Evolutionary conservation across 257 asterid genomes (phyloP), one percentile per base, ranked within the genome.

Genomic region (Solanum dulcamara): DNA sequence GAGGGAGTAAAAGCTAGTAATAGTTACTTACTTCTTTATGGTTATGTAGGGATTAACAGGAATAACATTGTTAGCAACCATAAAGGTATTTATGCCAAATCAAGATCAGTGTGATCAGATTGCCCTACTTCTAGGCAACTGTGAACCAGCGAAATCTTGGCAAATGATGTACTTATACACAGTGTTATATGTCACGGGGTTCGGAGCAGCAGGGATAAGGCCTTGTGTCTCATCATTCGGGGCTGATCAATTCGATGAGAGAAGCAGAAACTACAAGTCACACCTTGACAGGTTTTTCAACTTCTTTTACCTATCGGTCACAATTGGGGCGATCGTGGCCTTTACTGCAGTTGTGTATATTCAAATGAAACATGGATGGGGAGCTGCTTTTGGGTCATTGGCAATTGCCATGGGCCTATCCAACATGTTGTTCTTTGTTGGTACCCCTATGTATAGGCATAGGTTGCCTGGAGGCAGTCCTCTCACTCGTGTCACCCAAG

Each of bases 181-280:
- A 5, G 91, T 92, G 66, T 92, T 96, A 59, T 96, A 96, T 68
- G 57, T 94, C 66, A 94, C 99, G 5, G 99, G 96, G 40, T 93
- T 96, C 33, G 99, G 98, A 24, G 99, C 99, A 0, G 99, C 99
- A 4, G 99, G 99, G 33, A 96, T 96, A 60, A 89, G 99, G 86
- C 99, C 99, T n/a, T 96, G 99, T 53, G 99, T 96, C 68, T 96
- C 99, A 38, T 96, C 99, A 51, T 96, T 96, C n/a, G 99, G 99
- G 0, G 99, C 99, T 2, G 99, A 96, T 88, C 99, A 96, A 51
- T 96, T 96, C 17, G 98, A 95, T 30, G 99, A 96, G 85, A 90
- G 93, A 80, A 92, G 95, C 82, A 88, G 87, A 51, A 91, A 88
- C 83, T 96, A 96, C 83, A 93, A 90, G 84, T 87, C 92, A 2